Percentiles rank a stretch among this genome's conserved stretches.
Conservation (phyloP, 129 eudicot genomes). For the Lonicera japonica region DNA sequence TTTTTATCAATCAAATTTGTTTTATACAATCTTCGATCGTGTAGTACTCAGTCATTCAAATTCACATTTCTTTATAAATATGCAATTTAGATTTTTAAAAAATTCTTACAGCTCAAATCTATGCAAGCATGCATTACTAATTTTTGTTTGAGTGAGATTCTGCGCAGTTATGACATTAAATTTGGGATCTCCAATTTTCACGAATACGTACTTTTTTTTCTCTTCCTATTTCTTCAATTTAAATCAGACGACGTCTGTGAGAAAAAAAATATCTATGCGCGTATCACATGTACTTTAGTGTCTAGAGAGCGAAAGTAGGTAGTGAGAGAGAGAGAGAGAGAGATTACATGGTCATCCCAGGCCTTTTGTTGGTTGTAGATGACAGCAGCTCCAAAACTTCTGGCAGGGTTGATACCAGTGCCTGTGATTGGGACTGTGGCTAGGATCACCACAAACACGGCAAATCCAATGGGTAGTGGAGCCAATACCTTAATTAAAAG, state of each 20-base stretch:
- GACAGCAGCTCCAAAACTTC: conserved; percentile 41
- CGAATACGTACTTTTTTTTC: background rate
- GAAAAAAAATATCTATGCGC: background rate
- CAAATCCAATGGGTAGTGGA: conserved; percentile 43
- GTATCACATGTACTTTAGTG: too few relatives aligned
- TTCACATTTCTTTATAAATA: too few relatives aligned
- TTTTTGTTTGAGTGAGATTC: too few relatives aligned
- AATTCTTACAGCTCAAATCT: too few relatives aligned
- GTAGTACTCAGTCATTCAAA: too few relatives aligned
- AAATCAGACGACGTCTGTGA: background rate
- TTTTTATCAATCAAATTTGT: too few relatives aligned
- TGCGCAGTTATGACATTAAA: too few relatives aligned
- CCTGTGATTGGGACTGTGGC: conserved; percentile 42
- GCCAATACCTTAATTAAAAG: conserved; percentile 32
- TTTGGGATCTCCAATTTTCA: too few relatives aligned
- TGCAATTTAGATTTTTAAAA: too few relatives aligned
- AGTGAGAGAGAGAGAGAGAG: background rate
- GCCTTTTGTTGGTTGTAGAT: conserved; percentile 30
- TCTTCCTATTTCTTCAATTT: background rate
- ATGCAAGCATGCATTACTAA: too few relatives aligned
- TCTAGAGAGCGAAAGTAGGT: background rate
- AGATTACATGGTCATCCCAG: conserved; percentile 47
- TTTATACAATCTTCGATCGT: too few relatives aligned
- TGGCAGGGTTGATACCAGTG: conserved; percentile 47
- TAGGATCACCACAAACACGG: conserved; percentile 44